phyloP scores from a whole-genome alignment of 83 land plant species.

The Thuja plicata region DNA sequence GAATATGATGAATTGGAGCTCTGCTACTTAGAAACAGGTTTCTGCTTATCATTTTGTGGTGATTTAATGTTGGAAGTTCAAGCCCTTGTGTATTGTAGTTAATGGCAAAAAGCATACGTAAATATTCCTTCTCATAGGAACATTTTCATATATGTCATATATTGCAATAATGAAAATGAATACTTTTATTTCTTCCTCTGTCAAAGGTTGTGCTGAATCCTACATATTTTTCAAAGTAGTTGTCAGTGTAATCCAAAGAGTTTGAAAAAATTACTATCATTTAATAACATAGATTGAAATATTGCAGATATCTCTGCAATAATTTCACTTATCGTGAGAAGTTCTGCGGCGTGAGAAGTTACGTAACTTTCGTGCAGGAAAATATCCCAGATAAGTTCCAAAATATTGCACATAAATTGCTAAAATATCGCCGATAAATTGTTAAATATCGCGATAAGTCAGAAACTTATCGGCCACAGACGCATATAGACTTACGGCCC shows the following conservation, averaged over 20 bases:
- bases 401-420: no score
- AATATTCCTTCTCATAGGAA: neutral
- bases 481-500: no score
- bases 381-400: no score
- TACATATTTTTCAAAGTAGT: neutral
- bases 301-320: no score
- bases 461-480: no score
- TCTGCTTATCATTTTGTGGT: neutral
- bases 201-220: neutral
- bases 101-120: neutral
- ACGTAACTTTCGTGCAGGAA: no score
- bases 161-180: neutral
- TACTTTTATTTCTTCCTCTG: neutral
- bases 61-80: conserved; percentile 15
- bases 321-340: no score
- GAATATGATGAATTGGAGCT: conserved; percentile 96
- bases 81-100: conserved; percentile 4
- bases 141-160: no score
- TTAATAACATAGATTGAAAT: no score
- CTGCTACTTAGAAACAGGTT: conserved; percentile 91
- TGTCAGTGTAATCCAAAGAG: neutral
- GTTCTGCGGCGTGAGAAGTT: no score
- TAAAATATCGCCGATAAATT: no score
- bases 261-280: neutral
- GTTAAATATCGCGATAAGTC: no score